A percentile compares a stretch with the other conserved stretches of the same genome.
These are phyloP conservation scores for Phascolomyces articulosus DNA, from an alignment of 371 early-diverging fungal species.

Conservation along the genomic window DNA sequence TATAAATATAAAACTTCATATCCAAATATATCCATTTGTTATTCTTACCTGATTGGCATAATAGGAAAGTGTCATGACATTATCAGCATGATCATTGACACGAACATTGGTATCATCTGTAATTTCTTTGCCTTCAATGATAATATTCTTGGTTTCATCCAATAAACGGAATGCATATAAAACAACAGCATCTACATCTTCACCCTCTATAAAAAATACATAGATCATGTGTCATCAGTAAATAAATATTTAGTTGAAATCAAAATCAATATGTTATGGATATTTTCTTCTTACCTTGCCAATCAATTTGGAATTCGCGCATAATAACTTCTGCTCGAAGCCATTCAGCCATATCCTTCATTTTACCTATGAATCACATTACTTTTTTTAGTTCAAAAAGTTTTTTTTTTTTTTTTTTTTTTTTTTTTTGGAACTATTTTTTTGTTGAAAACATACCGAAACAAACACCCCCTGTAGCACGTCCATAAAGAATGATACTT, in stretches of 20 bases:
- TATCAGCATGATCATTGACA: constrained; percentile 55
- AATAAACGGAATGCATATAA: constrained; percentile 43
- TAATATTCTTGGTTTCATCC: constrained; percentile 47
- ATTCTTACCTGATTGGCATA: constrained; percentile 47
- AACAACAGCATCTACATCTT: constrained; percentile 46
- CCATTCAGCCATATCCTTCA: constrained; percentile 51
- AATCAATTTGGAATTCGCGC: constrained; percentile 33
- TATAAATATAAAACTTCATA: neutral
- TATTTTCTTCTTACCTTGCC: constrained; percentile 23
- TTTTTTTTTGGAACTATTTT: too few species aligned
- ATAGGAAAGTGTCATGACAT: constrained; percentile 53
- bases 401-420: neutral
- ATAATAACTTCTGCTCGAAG: constrained; percentile 33
- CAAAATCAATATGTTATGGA: too few species aligned
- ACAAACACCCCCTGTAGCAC: constrained; percentile 50
- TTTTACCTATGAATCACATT: constrained; percentile 46
- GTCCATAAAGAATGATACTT: constrained; percentile 47
- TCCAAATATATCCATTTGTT: neutral
- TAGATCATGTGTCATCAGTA: neutral
- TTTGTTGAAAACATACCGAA: constrained; percentile 28
- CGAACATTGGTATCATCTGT: constrained; percentile 54
- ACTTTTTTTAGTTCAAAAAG: too few species aligned
- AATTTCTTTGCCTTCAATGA: constrained; percentile 49
- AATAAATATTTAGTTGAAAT: neutral
- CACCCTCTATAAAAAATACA: constrained; percentile 28